Evolutionary conservation across 176 grass and related monocot genomes (phyloP).

Genomic region (Rhynchospora breviuscula): DNA sequence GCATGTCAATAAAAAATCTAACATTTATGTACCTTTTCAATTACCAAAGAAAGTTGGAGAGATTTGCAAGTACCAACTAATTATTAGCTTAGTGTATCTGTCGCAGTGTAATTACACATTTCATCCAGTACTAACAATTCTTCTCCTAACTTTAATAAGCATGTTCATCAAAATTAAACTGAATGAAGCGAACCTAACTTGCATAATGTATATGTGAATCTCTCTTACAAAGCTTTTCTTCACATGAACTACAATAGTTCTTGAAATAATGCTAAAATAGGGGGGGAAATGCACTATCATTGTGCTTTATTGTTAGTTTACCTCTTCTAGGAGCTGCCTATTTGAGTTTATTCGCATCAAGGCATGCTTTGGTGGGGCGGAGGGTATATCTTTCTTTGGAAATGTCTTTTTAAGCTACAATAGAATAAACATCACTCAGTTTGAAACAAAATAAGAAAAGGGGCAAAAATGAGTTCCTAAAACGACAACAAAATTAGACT

Average conservation of each 20-base stretch:
- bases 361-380: conserved; percentile 76
- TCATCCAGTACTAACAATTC: not conserved
- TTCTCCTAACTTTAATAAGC: not conserved
- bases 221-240: not conserved
- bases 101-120: not conserved
- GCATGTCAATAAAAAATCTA: not conserved
- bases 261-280: not conserved
- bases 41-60: not conserved
- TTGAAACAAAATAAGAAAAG: conserved; percentile 18
- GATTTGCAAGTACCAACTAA: not conserved
- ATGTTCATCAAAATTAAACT: not conserved
- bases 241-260: not conserved
- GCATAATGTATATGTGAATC: not conserved
- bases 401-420: conserved; percentile 77
- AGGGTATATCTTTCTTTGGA: conserved; percentile 61
- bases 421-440: not conserved
- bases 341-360: conserved; percentile 93
- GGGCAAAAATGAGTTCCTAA: not conserved
- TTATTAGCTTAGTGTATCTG: not conserved
- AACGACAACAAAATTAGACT: conserved; percentile 24
- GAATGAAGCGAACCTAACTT: not conserved
- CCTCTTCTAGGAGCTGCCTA: conserved; percentile 90
- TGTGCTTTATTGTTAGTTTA: conserved; percentile 24
- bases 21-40: not conserved
- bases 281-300: not conserved